Evolutionary conservation across 139 green algal genomes (phyloP).

Genomic region (Yamagishiella unicocca): DNA sequence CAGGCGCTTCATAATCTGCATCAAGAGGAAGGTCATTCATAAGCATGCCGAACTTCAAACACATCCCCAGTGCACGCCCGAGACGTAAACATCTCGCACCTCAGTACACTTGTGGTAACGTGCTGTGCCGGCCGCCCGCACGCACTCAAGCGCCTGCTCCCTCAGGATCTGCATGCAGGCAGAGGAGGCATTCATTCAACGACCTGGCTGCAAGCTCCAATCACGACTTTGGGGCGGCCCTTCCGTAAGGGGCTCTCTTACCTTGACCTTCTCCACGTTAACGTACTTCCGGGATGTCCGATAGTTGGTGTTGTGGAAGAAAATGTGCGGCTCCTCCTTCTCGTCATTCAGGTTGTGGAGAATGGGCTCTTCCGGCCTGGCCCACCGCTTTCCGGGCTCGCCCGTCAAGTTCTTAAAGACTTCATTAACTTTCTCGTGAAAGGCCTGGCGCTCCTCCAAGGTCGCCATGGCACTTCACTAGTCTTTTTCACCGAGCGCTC

Average conservation of each 20-base stretch:
- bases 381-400: conserved; percentile 54
- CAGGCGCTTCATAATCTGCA: conserved; percentile 62
- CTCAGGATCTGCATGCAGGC: conserved; percentile 53
- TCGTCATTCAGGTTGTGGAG: conserved; percentile 59
- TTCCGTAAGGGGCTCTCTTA: conserved; percentile 8
- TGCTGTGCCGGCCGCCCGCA: conserved; percentile 48
- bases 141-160: conserved; percentile 59
- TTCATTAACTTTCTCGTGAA: conserved; percentile 45
- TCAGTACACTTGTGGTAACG: conserved; percentile 66
- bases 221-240: too few species aligned
- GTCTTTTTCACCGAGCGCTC: too few species aligned
- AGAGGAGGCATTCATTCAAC: not conserved
- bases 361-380: conserved; percentile 55
- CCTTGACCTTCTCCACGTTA: conserved; percentile 68
- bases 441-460: conserved; percentile 35
- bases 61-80: not conserved
- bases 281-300: conserved; percentile 65
- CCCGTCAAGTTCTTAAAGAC: conserved; percentile 41
- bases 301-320: conserved; percentile 69
- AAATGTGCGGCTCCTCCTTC: conserved; percentile 63
- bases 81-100: conserved; percentile 49
- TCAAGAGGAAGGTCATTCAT: not conserved
- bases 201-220: too few species aligned
- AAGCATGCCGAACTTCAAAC: not conserved
- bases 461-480: conserved; percentile 28